phyloP scores from a whole-genome alignment of 306 rosid species.

The Gynostemma pentaphyllum region DNA sequence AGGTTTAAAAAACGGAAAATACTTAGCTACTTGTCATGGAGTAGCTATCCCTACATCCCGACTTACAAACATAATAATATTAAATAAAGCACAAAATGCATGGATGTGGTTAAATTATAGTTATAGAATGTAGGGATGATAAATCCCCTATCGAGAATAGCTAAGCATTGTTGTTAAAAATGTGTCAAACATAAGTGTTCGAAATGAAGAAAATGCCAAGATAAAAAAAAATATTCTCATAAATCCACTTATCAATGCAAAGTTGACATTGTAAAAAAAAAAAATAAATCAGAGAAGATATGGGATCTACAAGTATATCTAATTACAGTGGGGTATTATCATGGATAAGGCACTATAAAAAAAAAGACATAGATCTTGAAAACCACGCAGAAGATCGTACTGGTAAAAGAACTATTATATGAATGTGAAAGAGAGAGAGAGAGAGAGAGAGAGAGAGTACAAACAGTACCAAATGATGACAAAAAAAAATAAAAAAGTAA shows the following conservation, averaged over 20 bases:
- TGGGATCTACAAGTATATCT: constrained; percentile 1
- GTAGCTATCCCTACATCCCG: no score
- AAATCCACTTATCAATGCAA: background rate
- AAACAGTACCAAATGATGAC: background rate
- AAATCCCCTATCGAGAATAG: no score
- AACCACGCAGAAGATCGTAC: background rate
- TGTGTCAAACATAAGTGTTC: no score
- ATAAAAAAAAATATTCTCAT: constrained; percentile 20
- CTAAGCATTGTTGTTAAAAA: no score
- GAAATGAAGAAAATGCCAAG: constrained; percentile 18
- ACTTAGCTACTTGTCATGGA: no score
- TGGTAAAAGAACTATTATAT: background rate
- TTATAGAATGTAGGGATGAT: no score
- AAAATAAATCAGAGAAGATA: background rate
- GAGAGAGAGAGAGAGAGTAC: background rate
- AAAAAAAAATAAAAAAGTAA: background rate
- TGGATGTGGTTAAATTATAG: no score
- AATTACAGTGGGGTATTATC: background rate
- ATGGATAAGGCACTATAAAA: background rate
- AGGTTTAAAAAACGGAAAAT: no score
- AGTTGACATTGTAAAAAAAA: background rate
- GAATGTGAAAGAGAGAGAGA: constrained; percentile 3
- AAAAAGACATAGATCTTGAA: constrained; percentile 1
- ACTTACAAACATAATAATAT: no score
- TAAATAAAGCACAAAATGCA: no score